Base-by-base conservation (phyloP, 2,329 filamentous ascomycete genomes). In the Pestalotiopsis fici region DNA sequence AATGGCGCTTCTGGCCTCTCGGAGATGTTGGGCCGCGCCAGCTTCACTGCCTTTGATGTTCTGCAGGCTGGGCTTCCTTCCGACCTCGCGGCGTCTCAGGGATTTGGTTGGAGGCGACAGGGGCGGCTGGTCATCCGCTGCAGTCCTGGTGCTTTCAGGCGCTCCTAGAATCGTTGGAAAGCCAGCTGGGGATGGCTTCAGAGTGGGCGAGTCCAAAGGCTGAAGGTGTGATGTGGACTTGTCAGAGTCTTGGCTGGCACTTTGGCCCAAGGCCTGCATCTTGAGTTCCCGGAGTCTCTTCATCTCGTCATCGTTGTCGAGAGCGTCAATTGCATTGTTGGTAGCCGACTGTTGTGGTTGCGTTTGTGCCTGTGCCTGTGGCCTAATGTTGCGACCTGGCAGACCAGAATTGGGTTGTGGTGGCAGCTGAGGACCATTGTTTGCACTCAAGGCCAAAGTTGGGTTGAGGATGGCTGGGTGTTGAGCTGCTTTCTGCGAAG, bases 371-470 rank as follows among this genome's bases (percentile, higher is more conserved):
- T 23, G 55, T 9, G 54, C 13, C 21, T n/a, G 47, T 23, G 67
- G 67, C 15, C 54, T 65, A 59, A 68, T 55, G 35, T 68, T 66
- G 15, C 67, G 47, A 54, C 67, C 67, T n/a, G 67, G 67, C 25
- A 68, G 50, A 37, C 25, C 54, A 47, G 39, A 31, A 6, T 25
- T 57, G n/a, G 59, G 37, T 59, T 55, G 43, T 12, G 65, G n/a
- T n/a, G 65, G 37, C 18, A 59, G 54, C 37, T 55, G 56, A 35
- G 64, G 23, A n/a, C 28, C 21, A 23, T 59, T 65, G n/a, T 59
- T 35, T 9, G 27, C 54, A 28, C 15, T 50, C 2, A 4, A 15
- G 21, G 31, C 31, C 5, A 35, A 35, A 35, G 35, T 59, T 47
- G 59, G 35, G 3, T 25, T 62, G 13, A 37, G 15, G 12, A 31